Evolutionary conservation across 352 stramenopile species (phyloP), one percentile per base, ranked within the genome.

Genomic region (Phytophthora cactorum): DNA sequence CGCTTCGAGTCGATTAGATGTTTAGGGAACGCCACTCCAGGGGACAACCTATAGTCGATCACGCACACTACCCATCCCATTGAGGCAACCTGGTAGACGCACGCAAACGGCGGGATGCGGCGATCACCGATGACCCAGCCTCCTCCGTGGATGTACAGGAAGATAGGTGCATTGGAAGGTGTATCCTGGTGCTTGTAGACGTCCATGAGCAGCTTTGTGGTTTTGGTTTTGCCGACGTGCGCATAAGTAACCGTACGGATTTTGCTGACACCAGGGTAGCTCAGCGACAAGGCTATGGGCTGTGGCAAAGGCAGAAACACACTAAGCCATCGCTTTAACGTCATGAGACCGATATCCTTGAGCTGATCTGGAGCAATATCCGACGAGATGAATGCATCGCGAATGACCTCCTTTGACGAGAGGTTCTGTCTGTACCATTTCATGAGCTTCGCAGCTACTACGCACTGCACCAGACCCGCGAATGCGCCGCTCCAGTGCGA

Each of bases 11-110:
- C 83, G 10, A 90, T 88, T 34, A 91, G 52, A 36, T 89, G 79
- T 43, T 66, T 77, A 46, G 83, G 83, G 57, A 90, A 91, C 43
- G 72, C 66, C 14, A 86, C 71, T 59, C 72, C 74, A n/a, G 83
- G 83, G 5, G 81, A 89, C 9, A 89, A 49, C 4, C 83, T 79
- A 68, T 91, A 91, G 78, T 91, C 83, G 28, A 90, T 88, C 27
- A 88, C 75, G 55, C 79, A 89, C 17, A 91, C 81, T 12, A 90
- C 51, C 81, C 82, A 91, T 27, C 82, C 83, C 49, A 84, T 75
- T 5, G 63, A 67, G 9, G 75, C 82, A 5, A 90, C 74, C 38
- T 89, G 75, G 56, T 91, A 83, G 2, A 91, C 61, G 9, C 86
- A 78, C 11, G 79, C 51, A 22, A 77, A 79, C 12, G 78, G 81